Base-by-base conservation (phyloP, 495 filamentous ascomycete genomes). In the Trypethelium eluteriae region DNA sequence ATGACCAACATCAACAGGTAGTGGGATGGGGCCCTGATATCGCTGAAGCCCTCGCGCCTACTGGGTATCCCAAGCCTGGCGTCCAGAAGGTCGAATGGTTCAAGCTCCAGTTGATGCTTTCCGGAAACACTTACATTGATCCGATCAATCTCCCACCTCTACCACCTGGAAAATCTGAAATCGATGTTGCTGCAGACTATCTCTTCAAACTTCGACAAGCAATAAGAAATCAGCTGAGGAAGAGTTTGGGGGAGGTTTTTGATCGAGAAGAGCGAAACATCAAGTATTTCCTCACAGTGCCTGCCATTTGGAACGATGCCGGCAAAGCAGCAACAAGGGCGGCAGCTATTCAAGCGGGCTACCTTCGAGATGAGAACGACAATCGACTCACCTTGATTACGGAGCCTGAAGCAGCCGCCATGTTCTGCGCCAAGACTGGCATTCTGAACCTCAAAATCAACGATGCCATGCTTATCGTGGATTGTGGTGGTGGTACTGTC, bases 51-150 rank as follows among this genome's bases (percentile, higher is more conserved):
- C 79, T 90, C 63, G 87, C 87, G 56, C 87, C 87, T 38, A 89
- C 87, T 39, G 87, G 87, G 62, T 89, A 89, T 74, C 87, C 87
- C 64, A 90, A 89, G 78, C 85, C 85, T 9, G 87, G 87, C 67
- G 87, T 90, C 67, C 87, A 90, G 72, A 90, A 89, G 77, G 87
- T 90, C 7, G 87, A 90, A 71, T 90, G 87, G 87, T 89, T 90
- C 80, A 90, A 90, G 79, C 81, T 89, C 34, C 87, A 90, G 78
- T 80, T 90, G 56, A 90, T 90, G 87, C 77, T 90, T 64, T 88
- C 86, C 32, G 87, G 87, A 66, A 90, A 90, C 79, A 90, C 87
- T 4, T 90, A 90, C 73, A 90, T 90, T 71, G 87, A 90, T 70
- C 87, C 87, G 63, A 90, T 90, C 76, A 90, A 90, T 81, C 81